A percentile compares a stretch with the other conserved stretches of the same genome.
These are phyloP conservation scores for Amphicarpaea edgeworthii DNA, from an alignment of 306 rosid genomes.

Conservation along the genomic window DNA sequence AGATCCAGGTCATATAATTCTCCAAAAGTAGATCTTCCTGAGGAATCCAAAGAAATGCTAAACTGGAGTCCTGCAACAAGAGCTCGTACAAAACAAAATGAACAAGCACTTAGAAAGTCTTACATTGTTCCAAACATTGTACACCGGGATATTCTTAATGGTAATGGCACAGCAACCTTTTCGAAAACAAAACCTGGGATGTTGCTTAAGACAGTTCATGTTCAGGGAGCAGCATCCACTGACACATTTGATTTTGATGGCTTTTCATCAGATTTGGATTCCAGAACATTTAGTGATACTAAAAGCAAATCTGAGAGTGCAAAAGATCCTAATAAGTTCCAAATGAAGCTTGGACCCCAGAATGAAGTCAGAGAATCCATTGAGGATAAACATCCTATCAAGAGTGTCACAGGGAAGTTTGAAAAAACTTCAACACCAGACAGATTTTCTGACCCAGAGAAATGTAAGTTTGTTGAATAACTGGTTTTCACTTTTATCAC, in stretches of 20 bases:
- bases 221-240: constrained; percentile 60
- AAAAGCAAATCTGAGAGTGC: constrained; percentile 45
- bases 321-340: constrained; percentile 44
- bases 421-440: constrained; percentile 52
- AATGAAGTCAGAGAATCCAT: constrained; percentile 50
- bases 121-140: constrained; percentile 52
- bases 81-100: constrained; percentile 57
- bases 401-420: constrained; percentile 53
- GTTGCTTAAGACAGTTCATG: constrained; percentile 73
- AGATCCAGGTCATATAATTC: constrained; percentile 56
- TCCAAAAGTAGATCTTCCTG: constrained; percentile 49
- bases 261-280: constrained; percentile 50
- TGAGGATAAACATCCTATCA: constrained; percentile 56
- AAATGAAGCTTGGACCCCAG: constrained; percentile 46
- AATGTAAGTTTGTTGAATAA: constrained; percentile 52
- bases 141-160: constrained; percentile 60
- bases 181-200: constrained; percentile 70
- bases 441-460: constrained; percentile 49
- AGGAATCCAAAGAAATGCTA: constrained; percentile 59
- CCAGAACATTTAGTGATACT: constrained; percentile 42
- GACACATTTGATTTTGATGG: constrained; percentile 60
- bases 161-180: constrained; percentile 58
- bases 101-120: constrained; percentile 48
- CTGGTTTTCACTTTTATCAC: too few relatives aligned
- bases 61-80: constrained; percentile 59